phyloP scores from a whole-genome alignment of 495 filamentous ascomycete genomes.

The Lasiosphaeria miniovina region DNA sequence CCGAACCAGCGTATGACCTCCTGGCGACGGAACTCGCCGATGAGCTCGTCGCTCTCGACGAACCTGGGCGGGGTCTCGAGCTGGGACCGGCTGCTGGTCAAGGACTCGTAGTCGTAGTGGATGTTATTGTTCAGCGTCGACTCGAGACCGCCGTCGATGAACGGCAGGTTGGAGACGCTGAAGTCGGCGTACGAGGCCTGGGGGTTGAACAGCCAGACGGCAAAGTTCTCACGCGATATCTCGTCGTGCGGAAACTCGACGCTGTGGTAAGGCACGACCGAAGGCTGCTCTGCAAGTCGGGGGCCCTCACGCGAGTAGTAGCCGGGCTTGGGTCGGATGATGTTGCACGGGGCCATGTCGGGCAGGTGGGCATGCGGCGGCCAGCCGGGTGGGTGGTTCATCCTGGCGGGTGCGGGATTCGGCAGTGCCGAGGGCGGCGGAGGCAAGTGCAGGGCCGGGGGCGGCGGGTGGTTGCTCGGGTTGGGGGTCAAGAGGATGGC shows the following conservation, averaged over 20 bases:
- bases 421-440: conserved; percentile 19
- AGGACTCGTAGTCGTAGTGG: conserved; percentile 50
- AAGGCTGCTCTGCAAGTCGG: conserved; percentile 32
- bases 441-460: too few species aligned
- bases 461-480: conserved; percentile 27
- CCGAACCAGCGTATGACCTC: conserved; percentile 75
- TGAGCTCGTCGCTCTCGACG: conserved; percentile 66
- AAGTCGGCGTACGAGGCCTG: conserved; percentile 40
- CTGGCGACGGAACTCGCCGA: conserved; percentile 81
- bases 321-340: conserved; percentile 43
- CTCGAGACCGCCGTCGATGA: conserved; percentile 49
- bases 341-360: conserved; percentile 34
- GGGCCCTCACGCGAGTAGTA: conserved; percentile 39
- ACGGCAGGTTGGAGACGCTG: conserved; percentile 41
- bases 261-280: conserved; percentile 34
- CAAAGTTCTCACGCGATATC: conserved; percentile 44
- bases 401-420: conserved; percentile 17
- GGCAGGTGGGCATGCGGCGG: conserved; percentile 28
- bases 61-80: conserved; percentile 72
- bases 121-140: conserved; percentile 50
- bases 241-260: conserved; percentile 39
- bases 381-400: conserved; percentile 13
- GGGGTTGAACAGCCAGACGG: conserved; percentile 49
- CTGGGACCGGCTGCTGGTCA: conserved; percentile 62
- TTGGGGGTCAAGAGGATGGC: conserved; percentile 45